Evolutionary conservation across 306 rosid genomes (phyloP).

Genomic region (Potentilla sterilis): DNA sequence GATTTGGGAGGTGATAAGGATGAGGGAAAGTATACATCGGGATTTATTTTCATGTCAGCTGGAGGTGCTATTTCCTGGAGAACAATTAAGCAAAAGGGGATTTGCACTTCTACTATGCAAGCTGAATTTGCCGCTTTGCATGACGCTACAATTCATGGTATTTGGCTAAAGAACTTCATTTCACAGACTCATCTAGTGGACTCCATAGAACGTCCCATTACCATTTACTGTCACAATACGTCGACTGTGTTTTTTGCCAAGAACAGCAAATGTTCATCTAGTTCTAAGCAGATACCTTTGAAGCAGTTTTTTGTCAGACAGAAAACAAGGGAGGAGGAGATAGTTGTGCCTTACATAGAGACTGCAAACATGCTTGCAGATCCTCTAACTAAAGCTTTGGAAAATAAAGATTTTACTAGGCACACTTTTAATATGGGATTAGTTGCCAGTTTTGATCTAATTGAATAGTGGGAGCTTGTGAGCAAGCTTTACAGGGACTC

Average conservation of each 20-base stretch:
- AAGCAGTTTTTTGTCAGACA: background rate
- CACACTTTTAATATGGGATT: background rate
- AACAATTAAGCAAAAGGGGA: background rate
- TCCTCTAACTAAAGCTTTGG: background rate
- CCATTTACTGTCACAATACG: background rate
- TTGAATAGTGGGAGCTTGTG: background rate
- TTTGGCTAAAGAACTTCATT: background rate
- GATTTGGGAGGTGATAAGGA: background rate
- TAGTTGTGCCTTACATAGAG: background rate
- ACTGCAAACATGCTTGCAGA: background rate
- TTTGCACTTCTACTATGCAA: background rate
- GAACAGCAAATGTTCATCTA: background rate
- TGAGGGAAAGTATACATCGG: background rate
- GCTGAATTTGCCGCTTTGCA: background rate
- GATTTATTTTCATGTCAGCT: background rate
- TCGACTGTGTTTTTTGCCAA: background rate
- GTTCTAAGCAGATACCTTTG: background rate
- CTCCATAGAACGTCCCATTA: background rate
- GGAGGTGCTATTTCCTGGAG: background rate
- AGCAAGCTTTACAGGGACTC: background rate
- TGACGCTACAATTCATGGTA: background rate
- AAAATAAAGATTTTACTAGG: background rate
- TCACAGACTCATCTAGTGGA: background rate
- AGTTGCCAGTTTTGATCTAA: background rate
- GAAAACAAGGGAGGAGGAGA: background rate